phyloP scores from a whole-genome alignment of 176 grass and related monocot genomes.

The Microstegium vimineum region DNA sequence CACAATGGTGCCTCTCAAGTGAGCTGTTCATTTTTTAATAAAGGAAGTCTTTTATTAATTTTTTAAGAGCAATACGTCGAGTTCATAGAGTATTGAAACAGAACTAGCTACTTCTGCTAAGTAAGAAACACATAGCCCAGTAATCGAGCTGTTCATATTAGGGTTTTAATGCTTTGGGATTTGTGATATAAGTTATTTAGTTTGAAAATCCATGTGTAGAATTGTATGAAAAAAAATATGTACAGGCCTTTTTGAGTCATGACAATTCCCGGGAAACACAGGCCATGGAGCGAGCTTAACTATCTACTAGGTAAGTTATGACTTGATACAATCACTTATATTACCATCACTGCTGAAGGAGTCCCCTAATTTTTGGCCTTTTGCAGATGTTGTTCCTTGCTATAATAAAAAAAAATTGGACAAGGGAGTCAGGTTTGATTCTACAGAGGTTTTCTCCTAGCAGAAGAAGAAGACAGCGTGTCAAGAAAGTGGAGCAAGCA shows the following conservation, averaged over 20 bases:
- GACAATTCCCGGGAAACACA: not conserved
- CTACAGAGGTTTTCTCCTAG: not conserved
- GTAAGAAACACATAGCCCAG: not conserved
- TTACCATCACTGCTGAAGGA: not conserved
- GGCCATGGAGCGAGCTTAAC: not conserved
- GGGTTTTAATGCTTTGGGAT: not conserved
- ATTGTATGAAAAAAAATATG: not conserved
- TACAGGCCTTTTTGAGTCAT: not conserved
- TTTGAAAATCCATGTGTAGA: not conserved
- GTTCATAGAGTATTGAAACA: not conserved
- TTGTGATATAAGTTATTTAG: not conserved
- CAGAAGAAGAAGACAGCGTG: not conserved
- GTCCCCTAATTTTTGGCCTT: not conserved
- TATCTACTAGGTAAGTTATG: not conserved
- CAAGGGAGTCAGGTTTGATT: not conserved
- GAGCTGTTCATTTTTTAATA: not conserved
- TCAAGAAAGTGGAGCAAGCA: conserved; percentile 61
- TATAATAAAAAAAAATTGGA: not conserved
- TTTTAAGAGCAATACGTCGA: not conserved
- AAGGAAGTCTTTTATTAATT: not conserved
- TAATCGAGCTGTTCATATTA: not conserved
- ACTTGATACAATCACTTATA: not conserved
- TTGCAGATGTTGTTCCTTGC: not conserved
- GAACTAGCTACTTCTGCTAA: not conserved
- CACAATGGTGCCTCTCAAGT: not conserved